Evolutionary conservation across 495 filamentous ascomycete genomes (phyloP).

Genomic region (Cryomyces antarcticus): DNA sequence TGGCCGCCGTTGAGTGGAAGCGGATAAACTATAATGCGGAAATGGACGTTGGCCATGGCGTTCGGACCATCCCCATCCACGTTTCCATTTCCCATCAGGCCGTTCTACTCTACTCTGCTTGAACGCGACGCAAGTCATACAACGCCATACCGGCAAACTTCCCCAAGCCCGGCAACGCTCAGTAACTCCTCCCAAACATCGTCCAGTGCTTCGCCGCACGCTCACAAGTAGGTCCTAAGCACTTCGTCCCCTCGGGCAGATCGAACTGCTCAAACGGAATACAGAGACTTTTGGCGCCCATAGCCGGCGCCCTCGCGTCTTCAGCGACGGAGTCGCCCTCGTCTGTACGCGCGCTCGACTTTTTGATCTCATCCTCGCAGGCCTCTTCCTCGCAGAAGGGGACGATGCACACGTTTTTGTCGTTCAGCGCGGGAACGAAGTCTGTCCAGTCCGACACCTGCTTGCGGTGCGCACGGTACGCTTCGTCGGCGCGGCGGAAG

Average conservation of each 20-base stretch:
- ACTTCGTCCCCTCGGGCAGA: constrained; percentile 64
- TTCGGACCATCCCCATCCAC: too few species aligned
- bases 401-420: constrained; percentile 78
- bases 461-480: constrained; percentile 60
- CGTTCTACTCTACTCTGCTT: too few species aligned
- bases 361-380: constrained; percentile 91
- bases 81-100: too few species aligned
- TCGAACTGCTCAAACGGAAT: constrained; percentile 94
- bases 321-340: constrained; percentile 40
- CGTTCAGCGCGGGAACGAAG: constrained; percentile 68
- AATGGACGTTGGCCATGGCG: too few species aligned
- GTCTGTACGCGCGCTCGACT: constrained; percentile 51
- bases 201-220: constrained; percentile 57
- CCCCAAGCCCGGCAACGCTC: constrained; percentile 1
- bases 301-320: constrained; percentile 64
- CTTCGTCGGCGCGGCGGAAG: constrained; percentile 58
- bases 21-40: too few species aligned
- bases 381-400: constrained; percentile 62
- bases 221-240: constrained; percentile 66
- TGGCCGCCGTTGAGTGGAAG: too few species aligned
- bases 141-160: not conserved
- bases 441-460: constrained; percentile 72
- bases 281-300: constrained; percentile 95
- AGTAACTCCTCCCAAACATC: constrained; percentile 57
- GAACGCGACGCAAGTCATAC: too few species aligned